Evolutionary conservation across 2,329 filamentous ascomycete species (phyloP), one percentile per base, ranked within the genome.

Genomic region (Xylaria sp.): DNA sequence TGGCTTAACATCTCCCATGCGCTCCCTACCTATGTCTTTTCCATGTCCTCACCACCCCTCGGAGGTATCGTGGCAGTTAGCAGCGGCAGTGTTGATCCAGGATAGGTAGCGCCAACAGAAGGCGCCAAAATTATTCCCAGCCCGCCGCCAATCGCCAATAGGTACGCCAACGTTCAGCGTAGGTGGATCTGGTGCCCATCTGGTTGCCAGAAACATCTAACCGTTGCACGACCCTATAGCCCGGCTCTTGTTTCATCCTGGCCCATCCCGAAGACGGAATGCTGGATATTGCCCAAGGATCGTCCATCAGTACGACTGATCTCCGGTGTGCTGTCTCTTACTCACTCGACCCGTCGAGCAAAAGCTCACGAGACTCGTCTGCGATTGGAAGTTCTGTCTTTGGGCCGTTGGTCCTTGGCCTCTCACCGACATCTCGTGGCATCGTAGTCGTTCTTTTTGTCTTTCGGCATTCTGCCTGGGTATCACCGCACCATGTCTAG

Each of bases 361-460:
- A 58, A 54, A 36, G 15, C 52, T 39, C 55, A 28, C 39, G n/a
- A 61, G 55, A 28, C 62, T 49, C 28, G 46, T 63, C 54, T 51
- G 54, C 57, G 49, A 66, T 52, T 59, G 52, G 54, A 43, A 43
- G 56, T 36, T 13, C 5, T 43, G 33, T 12, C 18, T 49, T 65
- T 36, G 41, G 64, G 12, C 39, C 25, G 36, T 57, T 10, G 51
- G 51, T 51, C 43, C 41, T 59, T 57, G 31, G 36, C 61, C 43
- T 20, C 58, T 71, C 71, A 67, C 68, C 69, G 66, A 66, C 63
- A 57, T 69, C 60, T 65, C 54, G 52, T 49, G 57, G 48, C 66
- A 66, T 66, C 48, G 51, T 56, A 36, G 20, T 54, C 48, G 18
- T 56, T 49, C 52, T 12, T 23, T 36, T 36, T 36, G 33, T 8